Evolutionary conservation across 2,329 filamentous ascomycete species (phyloP).

Genomic region (Botrytis galanthina): DNA sequence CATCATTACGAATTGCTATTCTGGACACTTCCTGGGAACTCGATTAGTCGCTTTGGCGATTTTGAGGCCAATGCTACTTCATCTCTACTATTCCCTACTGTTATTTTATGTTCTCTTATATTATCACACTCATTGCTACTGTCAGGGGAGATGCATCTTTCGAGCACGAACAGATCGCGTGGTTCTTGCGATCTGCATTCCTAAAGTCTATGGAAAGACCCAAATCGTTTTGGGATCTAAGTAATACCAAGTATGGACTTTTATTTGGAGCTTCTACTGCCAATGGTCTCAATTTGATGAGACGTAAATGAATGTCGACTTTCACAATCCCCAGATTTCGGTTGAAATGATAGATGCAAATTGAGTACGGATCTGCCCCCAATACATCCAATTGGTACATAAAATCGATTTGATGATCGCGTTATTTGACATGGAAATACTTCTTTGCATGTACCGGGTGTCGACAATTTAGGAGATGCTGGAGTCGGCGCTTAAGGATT

Average conservation of each 20-base stretch:
- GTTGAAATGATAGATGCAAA: not conserved
- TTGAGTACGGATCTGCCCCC: too few species aligned
- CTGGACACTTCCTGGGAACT: too few species aligned
- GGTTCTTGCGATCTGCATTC: not conserved
- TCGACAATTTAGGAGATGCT: not conserved
- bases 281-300: not conserved
- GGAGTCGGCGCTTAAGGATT: not conserved
- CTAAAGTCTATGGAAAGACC: not conserved
- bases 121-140: not conserved
- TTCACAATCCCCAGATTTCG: not conserved
- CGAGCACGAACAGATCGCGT: too few species aligned
- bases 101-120: not conserved
- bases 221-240: rapidly evolving
- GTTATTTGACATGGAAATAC: too few species aligned
- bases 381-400: too few species aligned
- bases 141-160: not conserved
- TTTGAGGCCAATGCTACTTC: not conserved
- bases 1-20: rapidly evolving
- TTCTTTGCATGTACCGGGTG: not conserved
- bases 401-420: not conserved
- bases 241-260: not conserved
- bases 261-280: too few species aligned
- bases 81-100: not conserved
- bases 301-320: too few species aligned
- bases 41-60: too few species aligned